Evolutionary conservation across 257 asterid species (phyloP), one percentile per base, ranked within the genome.

Genomic region (Marsdenia floribunda): DNA sequence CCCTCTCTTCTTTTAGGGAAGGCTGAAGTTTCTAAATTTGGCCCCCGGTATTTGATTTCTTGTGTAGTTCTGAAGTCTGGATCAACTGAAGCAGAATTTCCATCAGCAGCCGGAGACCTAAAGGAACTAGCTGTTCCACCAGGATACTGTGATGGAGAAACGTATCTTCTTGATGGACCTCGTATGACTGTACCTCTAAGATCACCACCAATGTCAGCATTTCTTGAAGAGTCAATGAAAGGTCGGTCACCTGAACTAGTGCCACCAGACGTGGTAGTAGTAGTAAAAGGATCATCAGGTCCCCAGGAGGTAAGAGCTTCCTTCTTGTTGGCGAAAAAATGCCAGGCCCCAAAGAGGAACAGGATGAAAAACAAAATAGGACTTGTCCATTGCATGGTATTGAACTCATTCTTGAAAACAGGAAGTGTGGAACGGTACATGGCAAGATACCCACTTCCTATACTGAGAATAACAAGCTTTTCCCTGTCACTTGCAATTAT

Each of bases 291-390:
- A 70, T 90, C 98, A 0, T 95, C 96, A 0, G 97, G 96, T 6
- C 99, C 99, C 99, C 99, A 95, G 0, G 97, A 85, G 12, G 89
- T 92, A 69, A 95, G 91, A 0, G 93, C 96, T 55, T 92, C 99
- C 84, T 92, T 95, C 85, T 92, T 95, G 79, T 90, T 89, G 37
- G 98, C 96, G 13, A 95, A 92, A 64, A 92, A 92, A 74, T 95
- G 97, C 87, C 90, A 95, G 1, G 96, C 97, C 3, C 87, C 98
- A 9, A 90, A 90, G 29, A 92, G 96, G 88, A 95, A 92, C 9
- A 92, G 76, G 63, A 95, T 76, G 86, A 95, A 92, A 72, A 95
- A 83, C 81, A 95, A 64, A 67, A 95, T 96, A 0, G 99, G 99
- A 40, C 94, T 88, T 0, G 98, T 88, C 98, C 98, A 95, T 77